These are phyloP conservation scores for Colletotrichum horii DNA, from an alignment of 2,329 filamentous ascomycete species.

Conservation along the genomic window DNA sequence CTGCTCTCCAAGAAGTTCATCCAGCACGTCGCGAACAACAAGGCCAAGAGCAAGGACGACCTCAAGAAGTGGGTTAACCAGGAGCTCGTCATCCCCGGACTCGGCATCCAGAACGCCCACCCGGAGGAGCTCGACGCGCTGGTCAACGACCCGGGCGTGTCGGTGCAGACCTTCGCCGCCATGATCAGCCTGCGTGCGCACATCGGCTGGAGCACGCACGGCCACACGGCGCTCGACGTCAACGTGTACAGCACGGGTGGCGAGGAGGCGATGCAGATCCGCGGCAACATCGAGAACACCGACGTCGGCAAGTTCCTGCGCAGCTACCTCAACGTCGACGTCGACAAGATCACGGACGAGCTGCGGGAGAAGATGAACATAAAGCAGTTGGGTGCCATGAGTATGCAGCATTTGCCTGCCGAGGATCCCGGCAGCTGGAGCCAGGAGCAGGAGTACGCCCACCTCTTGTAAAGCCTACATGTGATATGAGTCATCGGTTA, in stretches of 20 bases:
- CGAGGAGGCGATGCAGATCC: conserved; percentile 65
- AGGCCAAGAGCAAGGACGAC: conserved; percentile 37
- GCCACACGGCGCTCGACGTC: conserved; percentile 92
- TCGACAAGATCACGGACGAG: conserved; percentile 78
- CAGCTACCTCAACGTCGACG: conserved; percentile 79
- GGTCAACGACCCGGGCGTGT: conserved; percentile 59
- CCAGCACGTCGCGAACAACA: conserved; percentile 55
- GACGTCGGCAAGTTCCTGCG: conserved; percentile 85
- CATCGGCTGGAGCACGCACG: conserved; percentile 93
- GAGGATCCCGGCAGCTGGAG: conserved; percentile 10
- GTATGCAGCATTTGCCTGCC: background rate
- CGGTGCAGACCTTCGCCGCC: conserved; percentile 71
- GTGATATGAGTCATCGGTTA: background rate
- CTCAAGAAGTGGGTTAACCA: conserved; percentile 70
- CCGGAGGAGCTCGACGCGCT: conserved; percentile 74
- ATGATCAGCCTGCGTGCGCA: conserved; percentile 89
- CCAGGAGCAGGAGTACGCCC: conserved; percentile 3
- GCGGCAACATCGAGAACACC: conserved; percentile 93
- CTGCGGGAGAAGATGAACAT: conserved; percentile 61
- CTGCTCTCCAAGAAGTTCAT: conserved; percentile 69
- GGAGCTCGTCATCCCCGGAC: conserved; percentile 68
- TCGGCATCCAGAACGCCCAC: conserved; percentile 79
- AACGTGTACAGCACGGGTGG: conserved; percentile 90
- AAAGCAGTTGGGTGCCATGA: conserved; percentile 16
- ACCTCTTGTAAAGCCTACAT: background rate